Conservation (phyloP, 768 basidiomycete genomes). For the Boletus eberwhitei region DNA sequence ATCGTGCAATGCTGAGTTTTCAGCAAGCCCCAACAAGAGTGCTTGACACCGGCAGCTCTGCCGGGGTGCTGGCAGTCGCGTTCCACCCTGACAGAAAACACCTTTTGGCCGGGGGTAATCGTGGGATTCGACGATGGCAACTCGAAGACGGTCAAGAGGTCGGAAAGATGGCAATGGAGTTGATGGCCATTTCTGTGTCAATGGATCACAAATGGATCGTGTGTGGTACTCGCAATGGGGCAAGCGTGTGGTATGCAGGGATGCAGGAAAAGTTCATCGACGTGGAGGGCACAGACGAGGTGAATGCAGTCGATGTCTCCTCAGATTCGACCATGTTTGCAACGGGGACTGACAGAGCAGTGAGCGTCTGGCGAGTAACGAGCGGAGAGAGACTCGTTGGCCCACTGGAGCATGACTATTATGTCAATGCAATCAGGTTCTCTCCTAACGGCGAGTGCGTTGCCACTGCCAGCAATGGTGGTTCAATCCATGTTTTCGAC, state of each 20-base stretch:
- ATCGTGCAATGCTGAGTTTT: not conserved
- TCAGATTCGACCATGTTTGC: not conserved
- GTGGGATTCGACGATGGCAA: too few species aligned
- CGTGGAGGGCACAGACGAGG: not conserved
- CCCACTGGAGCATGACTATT: not conserved
- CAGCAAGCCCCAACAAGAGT: not conserved
- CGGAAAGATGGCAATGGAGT: not conserved
- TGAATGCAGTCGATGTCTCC: not conserved
- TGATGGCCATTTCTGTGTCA: too few species aligned
- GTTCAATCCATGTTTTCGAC: not conserved
- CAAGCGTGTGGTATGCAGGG: not conserved
- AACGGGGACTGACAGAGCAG: not conserved
- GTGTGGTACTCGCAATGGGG: not conserved
- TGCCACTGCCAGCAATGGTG: not conserved
- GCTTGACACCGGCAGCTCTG: not conserved
- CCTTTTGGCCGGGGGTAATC: not conserved
- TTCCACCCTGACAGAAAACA: not conserved
- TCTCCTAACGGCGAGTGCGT: not conserved
- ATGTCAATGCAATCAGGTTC: not conserved
- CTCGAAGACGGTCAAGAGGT: too few species aligned
- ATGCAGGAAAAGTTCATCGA: not conserved
- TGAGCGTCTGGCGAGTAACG: not conserved
- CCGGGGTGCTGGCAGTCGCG: not conserved
- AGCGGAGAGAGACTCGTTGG: not conserved
- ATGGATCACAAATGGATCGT: not conserved